Evolutionary conservation across 352 stramenopile species (phyloP).

Genomic region (Phytophthora hybrid): DNA sequence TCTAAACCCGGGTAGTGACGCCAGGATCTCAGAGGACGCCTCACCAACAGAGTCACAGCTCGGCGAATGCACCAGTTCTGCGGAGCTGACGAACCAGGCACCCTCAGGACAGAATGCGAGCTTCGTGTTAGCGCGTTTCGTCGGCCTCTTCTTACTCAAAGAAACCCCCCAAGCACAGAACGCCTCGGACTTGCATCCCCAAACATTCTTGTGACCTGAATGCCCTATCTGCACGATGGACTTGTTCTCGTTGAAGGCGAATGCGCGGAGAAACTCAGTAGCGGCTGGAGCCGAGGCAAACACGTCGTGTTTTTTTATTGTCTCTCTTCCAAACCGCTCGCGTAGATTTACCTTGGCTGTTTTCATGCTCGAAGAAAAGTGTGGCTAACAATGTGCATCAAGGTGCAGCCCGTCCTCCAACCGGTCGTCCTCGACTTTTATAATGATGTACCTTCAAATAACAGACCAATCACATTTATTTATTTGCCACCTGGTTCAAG

Average conservation of each 20-base stretch:
- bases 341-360: background rate
- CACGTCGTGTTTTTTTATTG: slow-evolving; percentile 6
- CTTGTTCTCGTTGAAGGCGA: slow-evolving; percentile 23
- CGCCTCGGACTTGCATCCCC: background rate
- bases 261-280: slow-evolving; percentile 3
- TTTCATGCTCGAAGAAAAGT: slow-evolving; percentile 3
- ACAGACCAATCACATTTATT: background rate
- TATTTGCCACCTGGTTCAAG: background rate
- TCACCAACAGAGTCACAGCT: slow-evolving; percentile 6
- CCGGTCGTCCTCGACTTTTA: background rate
- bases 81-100: slow-evolving; percentile 5
- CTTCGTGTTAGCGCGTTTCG: slow-evolving; percentile 9
- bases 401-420: background rate
- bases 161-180: background rate
- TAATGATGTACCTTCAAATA: too few relatives aligned
- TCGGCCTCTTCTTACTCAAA: background rate
- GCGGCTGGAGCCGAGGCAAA: background rate
- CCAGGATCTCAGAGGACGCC: background rate
- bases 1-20: slow-evolving; percentile 5
- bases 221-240: background rate
- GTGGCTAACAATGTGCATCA: background rate
- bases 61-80: background rate
- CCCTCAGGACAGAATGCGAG: background rate
- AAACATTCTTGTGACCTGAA: slow-evolving; percentile 7
- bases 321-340: background rate